Conservation (phyloP, 192 early-diverging fungal species). For the Phycomyces nitens region DNA sequence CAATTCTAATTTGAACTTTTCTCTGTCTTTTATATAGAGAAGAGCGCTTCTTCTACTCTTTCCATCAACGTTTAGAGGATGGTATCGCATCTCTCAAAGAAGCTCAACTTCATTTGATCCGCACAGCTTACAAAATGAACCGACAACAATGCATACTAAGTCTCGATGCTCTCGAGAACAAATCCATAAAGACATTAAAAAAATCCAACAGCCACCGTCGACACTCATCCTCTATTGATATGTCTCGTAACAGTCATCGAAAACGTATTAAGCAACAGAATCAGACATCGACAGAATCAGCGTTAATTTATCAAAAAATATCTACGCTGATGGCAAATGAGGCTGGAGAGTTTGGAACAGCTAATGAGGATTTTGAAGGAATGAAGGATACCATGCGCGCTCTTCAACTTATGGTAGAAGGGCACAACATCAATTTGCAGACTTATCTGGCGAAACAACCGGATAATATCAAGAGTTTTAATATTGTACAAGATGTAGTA, state of each 20-base stretch:
- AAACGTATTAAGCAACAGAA: slow-evolving; percentile 1
- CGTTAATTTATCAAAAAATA: neutral
- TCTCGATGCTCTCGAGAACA: neutral
- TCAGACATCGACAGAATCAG: neutral
- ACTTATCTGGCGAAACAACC: slow-evolving; percentile 25
- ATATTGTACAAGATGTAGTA: slow-evolving; percentile 25
- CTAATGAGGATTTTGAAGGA: slow-evolving; percentile 9
- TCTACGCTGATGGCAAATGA: slow-evolving; percentile 14
- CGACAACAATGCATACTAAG: slow-evolving; percentile 14
- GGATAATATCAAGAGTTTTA: slow-evolving; percentile 28
- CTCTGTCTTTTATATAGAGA: slow-evolving; percentile 5
- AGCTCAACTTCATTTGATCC: slow-evolving; percentile 8
- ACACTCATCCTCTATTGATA: neutral
- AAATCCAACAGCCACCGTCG: neutral
- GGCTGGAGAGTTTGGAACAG: slow-evolving; percentile 5
- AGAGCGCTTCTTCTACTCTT: slow-evolving; percentile 28
- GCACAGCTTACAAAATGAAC: slow-evolving; percentile 15
- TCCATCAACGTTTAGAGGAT: slow-evolving; percentile 14
- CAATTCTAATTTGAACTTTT: neutral
- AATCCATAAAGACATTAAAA: neutral
- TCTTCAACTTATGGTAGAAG: slow-evolving; percentile 27
- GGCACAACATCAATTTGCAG: slow-evolving; percentile 20
- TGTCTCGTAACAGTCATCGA: neutral
- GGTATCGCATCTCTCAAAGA: slow-evolving; percentile 18
- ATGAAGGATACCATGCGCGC: slow-evolving; percentile 27